A percentile compares a stretch with the other conserved stretches of the same genome.
phyloP scores from a whole-genome alignment of 2,329 filamentous ascomycete species.

The Aplosporella prunicola region DNA sequence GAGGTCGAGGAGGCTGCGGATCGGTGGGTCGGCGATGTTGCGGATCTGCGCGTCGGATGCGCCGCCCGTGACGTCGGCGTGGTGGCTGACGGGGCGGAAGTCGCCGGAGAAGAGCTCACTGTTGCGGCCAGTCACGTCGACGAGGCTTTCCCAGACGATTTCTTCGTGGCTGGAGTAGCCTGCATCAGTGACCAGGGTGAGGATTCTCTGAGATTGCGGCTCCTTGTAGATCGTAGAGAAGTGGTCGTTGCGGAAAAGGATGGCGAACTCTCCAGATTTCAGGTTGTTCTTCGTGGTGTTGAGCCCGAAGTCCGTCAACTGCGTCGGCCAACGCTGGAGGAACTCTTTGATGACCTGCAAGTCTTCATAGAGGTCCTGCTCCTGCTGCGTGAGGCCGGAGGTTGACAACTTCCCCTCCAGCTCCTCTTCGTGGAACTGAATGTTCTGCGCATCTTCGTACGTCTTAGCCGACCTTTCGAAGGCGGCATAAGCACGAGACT shows the following conservation, averaged over 20 bases:
- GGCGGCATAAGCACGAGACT: slow-evolving; percentile 58
- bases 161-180: slow-evolving; percentile 83
- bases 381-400: slow-evolving; percentile 55
- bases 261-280: slow-evolving; percentile 69
- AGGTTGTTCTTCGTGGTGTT: slow-evolving; percentile 62
- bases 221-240: slow-evolving; percentile 92
- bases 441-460: slow-evolving; percentile 84
- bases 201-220: slow-evolving; percentile 62
- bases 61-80: slow-evolving; percentile 16
- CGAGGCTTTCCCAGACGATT: slow-evolving; percentile 90
- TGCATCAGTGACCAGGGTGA: slow-evolving; percentile 84
- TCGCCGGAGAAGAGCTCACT: slow-evolving; percentile 85
- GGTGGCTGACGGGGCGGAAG: slow-evolving; percentile 71
- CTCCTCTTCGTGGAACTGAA: slow-evolving; percentile 83
- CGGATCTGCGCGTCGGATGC: slow-evolving; percentile 16
- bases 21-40: too few relatives aligned
- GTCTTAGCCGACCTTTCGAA: slow-evolving; percentile 67
- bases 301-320: slow-evolving; percentile 75
- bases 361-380: slow-evolving; percentile 74
- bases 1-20: slow-evolving; percentile 23
- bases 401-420: slow-evolving; percentile 66
- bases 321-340: slow-evolving; percentile 69
- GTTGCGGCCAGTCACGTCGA: slow-evolving; percentile 74
- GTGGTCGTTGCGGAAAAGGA: slow-evolving; percentile 94
- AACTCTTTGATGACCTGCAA: slow-evolving; percentile 78